Evolutionary conservation across 257 asterid genomes (phyloP).

Genomic region (Rehmannia glutinosa): DNA sequence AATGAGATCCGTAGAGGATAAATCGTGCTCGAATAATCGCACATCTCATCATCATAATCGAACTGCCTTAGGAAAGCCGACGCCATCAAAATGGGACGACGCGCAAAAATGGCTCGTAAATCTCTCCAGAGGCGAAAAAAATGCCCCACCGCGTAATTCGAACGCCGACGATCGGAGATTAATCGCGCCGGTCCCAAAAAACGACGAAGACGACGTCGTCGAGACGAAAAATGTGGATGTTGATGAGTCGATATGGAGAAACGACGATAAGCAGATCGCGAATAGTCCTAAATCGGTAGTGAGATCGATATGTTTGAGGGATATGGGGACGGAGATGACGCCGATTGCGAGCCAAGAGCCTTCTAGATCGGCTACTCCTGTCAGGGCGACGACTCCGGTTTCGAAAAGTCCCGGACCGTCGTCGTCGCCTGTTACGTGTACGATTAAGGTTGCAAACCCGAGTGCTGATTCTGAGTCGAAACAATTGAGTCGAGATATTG

Average conservation of each 20-base stretch:
- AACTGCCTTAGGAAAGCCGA: slow-evolving; percentile 65
- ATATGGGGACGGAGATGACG: slow-evolving; percentile 98
- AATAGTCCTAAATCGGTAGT: slow-evolving; percentile 41
- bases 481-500: slow-evolving; percentile 30
- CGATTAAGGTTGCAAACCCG: slow-evolving; percentile 16
- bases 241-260: slow-evolving; percentile 68
- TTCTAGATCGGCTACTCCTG: slow-evolving; percentile 85
- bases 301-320: slow-evolving; percentile 75
- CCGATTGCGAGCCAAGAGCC: slow-evolving; percentile 92
- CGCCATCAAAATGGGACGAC: slow-evolving; percentile 98
- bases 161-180: slow-evolving; percentile 85
- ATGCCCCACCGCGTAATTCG: slow-evolving; percentile 74
- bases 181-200: slow-evolving; percentile 57
- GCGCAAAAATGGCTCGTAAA: slow-evolving; percentile 97
- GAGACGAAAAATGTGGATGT: slow-evolving; percentile 77
- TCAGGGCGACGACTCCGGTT: slow-evolving; percentile 57
- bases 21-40: slow-evolving; percentile 59
- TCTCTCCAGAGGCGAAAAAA: slow-evolving; percentile 65
- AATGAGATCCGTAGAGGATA: slow-evolving; percentile 81
- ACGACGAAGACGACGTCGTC: slow-evolving; percentile 32
- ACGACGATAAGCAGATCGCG: slow-evolving; percentile 26
- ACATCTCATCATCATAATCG: slow-evolving; percentile 44
- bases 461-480: slow-evolving; percentile 3
- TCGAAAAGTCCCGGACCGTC: slow-evolving; percentile 50
- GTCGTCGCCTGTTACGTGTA: slow-evolving; percentile 45